Conservation (phyloP, 1,139 yeast genomes). For the Zygosaccharomyces pseudobailii region DNA sequence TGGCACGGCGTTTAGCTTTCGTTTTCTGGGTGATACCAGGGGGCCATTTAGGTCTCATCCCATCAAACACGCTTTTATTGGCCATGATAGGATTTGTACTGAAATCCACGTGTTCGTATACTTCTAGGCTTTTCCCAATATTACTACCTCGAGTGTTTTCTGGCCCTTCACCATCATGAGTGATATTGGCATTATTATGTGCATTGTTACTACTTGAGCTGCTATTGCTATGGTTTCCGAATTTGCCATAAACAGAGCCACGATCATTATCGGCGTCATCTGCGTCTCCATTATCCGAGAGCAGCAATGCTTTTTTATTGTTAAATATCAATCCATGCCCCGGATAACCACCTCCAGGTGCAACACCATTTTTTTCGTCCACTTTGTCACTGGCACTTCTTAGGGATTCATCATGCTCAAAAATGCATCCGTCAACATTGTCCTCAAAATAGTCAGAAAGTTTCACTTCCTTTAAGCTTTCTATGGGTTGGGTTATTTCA, state of each 20-base stretch:
- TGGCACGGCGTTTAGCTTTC: slow-evolving; percentile 53
- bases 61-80: slow-evolving; percentile 17
- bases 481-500: background rate
- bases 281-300: background rate
- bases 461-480: background rate
- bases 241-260: background rate
- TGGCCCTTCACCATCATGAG: slow-evolving; percentile 1
- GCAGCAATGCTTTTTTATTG: background rate
- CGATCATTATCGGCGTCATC: slow-evolving; percentile 2
- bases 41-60: slow-evolving; percentile 41
- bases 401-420: background rate
- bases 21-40: slow-evolving; percentile 59
- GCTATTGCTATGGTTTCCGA: background rate
- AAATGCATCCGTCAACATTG: background rate
- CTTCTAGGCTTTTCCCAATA: slow-evolving; percentile 17
- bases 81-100: slow-evolving; percentile 8
- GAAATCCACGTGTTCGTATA: slow-evolving; percentile 25
- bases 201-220: slow-evolving; percentile 21
- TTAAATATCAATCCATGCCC: background rate
- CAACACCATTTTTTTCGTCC: background rate
- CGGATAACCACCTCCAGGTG: background rate
- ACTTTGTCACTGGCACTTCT: background rate
- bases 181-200: background rate
- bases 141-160: slow-evolving; percentile 11
- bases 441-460: slow-evolving; percentile 8